These are phyloP conservation scores for Chloranthus sessilifolius DNA, from an alignment of 164 flowering plant genomes.

Conservation along the genomic window DNA sequence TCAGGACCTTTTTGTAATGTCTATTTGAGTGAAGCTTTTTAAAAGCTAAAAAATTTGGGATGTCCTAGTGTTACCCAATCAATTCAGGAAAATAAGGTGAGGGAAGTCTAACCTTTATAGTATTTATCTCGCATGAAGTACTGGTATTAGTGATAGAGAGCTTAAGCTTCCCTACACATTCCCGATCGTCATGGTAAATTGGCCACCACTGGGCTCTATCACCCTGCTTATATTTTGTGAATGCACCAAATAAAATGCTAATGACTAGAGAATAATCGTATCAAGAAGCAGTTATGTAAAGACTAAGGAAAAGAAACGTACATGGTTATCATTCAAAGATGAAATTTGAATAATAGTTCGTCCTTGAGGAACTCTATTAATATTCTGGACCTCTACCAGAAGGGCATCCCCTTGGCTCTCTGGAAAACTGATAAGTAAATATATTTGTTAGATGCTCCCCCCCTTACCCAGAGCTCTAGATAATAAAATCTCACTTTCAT, in stretches of 20 bases:
- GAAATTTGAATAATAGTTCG: constrained; percentile 65
- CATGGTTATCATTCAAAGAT: constrained; percentile 62
- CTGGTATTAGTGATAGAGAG: constrained; percentile 54
- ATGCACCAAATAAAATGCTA: background rate
- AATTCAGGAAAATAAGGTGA: no score
- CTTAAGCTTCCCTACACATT: constrained; percentile 87
- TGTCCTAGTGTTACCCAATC: no score
- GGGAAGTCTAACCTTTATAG: constrained; percentile 82
- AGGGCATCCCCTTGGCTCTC: constrained; percentile 81
- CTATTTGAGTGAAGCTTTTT: no score
- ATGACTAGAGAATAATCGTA: no score
- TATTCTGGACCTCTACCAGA: constrained; percentile 60
- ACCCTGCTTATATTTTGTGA: constrained; percentile 32
- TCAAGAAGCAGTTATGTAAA: no score
- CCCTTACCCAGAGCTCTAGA: no score
- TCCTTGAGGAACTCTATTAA: constrained; percentile 51
- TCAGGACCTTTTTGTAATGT: no score
- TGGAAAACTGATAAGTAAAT: constrained; percentile 50
- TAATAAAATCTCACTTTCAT: no score
- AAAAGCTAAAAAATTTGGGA: no score
- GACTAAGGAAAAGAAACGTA: constrained; percentile 26
- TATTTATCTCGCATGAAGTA: constrained; percentile 46
- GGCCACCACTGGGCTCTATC: constrained; percentile 90
- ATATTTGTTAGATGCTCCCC: background rate
- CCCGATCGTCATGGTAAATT: constrained; percentile 66